These are phyloP conservation scores for Colletotrichum sp. DNA, from an alignment of 2,329 filamentous ascomycete species.

Conservation along the genomic window DNA sequence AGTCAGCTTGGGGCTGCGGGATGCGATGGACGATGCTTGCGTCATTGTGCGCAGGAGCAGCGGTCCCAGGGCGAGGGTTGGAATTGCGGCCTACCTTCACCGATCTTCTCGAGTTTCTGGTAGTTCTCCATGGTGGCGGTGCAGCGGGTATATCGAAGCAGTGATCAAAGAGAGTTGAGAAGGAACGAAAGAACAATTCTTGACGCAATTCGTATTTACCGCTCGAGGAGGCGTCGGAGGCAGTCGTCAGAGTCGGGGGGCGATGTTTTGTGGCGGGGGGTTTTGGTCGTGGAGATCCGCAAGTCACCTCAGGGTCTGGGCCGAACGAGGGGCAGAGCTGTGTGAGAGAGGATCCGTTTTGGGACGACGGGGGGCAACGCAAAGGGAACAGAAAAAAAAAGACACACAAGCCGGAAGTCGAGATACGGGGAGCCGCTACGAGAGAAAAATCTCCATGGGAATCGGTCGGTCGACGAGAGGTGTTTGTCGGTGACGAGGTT, in stretches of 20 bases:
- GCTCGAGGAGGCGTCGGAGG: not conserved
- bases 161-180: not conserved
- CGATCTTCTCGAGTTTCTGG: slow-evolving; percentile 95
- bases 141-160: not conserved
- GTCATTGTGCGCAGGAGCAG: not conserved
- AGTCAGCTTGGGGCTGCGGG: not conserved
- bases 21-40: not conserved
- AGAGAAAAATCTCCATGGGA: slow-evolving; percentile 4
- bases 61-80: not conserved
- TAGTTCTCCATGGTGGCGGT: slow-evolving; percentile 82
- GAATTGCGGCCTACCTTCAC: slow-evolving; percentile 73
- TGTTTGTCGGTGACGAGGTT: not conserved
- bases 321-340: slow-evolving; percentile 13
- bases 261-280: slow-evolving; percentile 6
- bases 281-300: not conserved
- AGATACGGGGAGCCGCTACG: slow-evolving; percentile 9
- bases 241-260: not conserved
- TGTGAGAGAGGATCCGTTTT: not conserved
- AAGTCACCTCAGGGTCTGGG: slow-evolving; percentile 11
- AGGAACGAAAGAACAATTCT: not conserved
- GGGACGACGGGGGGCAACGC: not conserved
- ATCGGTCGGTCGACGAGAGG: not conserved
- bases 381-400: not conserved
- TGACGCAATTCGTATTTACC: not conserved
- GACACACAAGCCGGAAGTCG: not conserved